Conservation (phyloP, 305 asterid genomes). For the Rubia peregrina region DNA sequence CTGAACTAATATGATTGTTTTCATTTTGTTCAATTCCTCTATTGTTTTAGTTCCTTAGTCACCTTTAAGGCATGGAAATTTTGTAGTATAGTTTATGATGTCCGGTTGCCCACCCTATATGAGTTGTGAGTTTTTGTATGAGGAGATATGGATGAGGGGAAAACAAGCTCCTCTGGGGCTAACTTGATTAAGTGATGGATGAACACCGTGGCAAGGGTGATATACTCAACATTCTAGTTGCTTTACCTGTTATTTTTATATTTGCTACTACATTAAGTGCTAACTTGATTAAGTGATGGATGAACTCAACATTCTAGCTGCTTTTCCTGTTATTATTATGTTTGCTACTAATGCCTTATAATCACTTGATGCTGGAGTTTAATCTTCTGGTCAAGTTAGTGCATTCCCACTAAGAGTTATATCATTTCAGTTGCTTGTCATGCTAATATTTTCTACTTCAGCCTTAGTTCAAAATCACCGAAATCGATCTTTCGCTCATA, state of each 20-base stretch:
- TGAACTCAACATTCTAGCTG: neutral
- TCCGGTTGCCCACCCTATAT: neutral
- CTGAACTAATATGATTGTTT: no score
- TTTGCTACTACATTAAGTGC: neutral
- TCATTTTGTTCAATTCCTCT: no score
- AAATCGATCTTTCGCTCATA: neutral
- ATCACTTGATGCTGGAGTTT: neutral
- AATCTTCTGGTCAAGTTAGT: neutral
- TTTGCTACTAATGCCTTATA: neutral
- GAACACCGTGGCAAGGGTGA: neutral
- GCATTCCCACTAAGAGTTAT: neutral
- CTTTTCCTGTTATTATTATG: neutral
- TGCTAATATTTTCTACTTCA: neutral
- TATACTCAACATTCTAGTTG: neutral
- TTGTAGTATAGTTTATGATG: neutral
- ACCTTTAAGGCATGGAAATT: neutral
- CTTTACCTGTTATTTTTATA: no score
- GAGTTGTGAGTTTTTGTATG: neutral
- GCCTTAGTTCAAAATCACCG: neutral
- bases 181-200: neutral
- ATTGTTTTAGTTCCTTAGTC: no score
- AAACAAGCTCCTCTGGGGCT: neutral
- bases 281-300: neutral
- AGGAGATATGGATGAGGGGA: constrained; percentile 4
- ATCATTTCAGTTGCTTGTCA: neutral